Evolutionary conservation across 2,329 filamentous ascomycete genomes (phyloP).

Genomic region (Colletotrichum incanum): DNA sequence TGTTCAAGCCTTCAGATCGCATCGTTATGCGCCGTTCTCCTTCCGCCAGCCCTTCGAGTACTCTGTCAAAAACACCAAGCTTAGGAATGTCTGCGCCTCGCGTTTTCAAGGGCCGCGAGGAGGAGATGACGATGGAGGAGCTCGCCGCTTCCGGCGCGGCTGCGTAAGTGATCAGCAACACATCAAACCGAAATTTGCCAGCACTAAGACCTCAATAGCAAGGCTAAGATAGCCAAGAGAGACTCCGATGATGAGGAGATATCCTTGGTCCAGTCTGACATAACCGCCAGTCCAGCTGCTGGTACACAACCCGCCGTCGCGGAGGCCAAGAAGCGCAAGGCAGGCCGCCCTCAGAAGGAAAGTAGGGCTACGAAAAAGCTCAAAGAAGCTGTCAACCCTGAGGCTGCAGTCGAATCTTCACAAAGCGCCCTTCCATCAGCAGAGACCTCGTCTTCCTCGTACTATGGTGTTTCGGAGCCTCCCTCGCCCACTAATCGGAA

Average conservation of each 20-base stretch:
- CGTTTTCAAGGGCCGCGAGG: slow-evolving; percentile 29
- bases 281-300: neutral
- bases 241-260: slow-evolving; percentile 3
- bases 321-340: slow-evolving; percentile 18
- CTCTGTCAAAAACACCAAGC: neutral
- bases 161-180: neutral
- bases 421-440: neutral
- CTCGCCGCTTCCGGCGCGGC: neutral
- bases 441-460: neutral
- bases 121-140: slow-evolving; percentile 17
- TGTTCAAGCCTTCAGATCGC: neutral
- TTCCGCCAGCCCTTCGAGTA: neutral
- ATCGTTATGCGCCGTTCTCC: too few relatives aligned
- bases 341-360: neutral
- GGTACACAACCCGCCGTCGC: neutral
- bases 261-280: slow-evolving; percentile 27
- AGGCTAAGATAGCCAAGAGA: neutral
- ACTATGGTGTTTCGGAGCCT: neutral
- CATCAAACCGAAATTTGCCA: neutral
- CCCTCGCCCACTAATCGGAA: slow-evolving; percentile 6
- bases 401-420: neutral
- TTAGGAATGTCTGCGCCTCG: slow-evolving; percentile 42
- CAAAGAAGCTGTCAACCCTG: neutral
- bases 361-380: neutral
- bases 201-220: slow-evolving; percentile 11